Evolutionary conservation across 225 moss, liverwort and hornwort genomes (phyloP).

Genomic region (Antitrichia curtipendula): DNA sequence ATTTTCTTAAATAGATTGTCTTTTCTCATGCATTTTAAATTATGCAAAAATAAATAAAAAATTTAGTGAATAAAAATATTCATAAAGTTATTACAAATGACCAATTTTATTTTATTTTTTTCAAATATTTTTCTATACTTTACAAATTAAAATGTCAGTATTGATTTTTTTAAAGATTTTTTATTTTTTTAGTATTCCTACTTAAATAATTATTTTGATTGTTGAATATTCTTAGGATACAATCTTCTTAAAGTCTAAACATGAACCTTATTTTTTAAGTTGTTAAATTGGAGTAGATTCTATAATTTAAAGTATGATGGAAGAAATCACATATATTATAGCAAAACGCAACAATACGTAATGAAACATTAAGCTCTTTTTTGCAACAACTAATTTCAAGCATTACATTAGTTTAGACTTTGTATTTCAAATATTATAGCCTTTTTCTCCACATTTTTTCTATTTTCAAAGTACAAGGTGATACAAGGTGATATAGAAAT

Average conservation of each 20-base stretch:
- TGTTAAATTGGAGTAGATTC: neutral
- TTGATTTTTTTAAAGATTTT: neutral
- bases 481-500: too few relatives aligned
- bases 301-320: rapidly evolving
- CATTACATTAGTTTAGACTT: neutral
- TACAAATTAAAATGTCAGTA: neutral
- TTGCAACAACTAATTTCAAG: neutral
- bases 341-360: neutral
- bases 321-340: neutral
- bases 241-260: neutral
- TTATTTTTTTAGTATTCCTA: rapidly evolving
- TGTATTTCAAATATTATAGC: neutral
- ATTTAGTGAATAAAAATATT: neutral
- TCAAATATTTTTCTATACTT: neutral
- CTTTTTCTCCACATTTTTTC: neutral
- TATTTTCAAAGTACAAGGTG: neutral
- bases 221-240: neutral
- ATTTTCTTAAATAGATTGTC: neutral
- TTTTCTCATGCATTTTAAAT: neutral
- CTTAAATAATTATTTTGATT: neutral
- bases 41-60: too few relatives aligned
- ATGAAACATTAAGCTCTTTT: rapidly evolving
- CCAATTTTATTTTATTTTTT: neutral
- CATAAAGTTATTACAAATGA: rapidly evolving
- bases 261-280: rapidly evolving